Conservation (phyloP, 1,284 basidiomycete species). For the Porodaedalea pini region DNA sequence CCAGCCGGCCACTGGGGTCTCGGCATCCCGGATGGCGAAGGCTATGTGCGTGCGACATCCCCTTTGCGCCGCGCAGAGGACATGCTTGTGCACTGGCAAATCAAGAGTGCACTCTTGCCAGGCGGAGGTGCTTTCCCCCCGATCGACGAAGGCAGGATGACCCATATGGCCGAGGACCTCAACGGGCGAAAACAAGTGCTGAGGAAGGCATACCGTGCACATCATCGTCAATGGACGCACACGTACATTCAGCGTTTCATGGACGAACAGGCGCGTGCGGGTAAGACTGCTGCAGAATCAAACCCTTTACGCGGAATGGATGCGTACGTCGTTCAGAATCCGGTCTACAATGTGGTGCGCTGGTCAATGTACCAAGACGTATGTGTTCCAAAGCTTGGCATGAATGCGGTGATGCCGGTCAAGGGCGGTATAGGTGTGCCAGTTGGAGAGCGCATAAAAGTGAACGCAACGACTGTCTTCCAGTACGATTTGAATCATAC, state of each 20-base stretch:
- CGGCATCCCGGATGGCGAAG: slow-evolving; percentile 66
- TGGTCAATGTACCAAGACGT: slow-evolving; percentile 6
- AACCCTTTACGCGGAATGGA: slow-evolving; percentile 1
- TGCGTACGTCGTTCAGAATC: background rate
- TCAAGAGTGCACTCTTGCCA: slow-evolving; percentile 72
- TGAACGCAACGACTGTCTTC: slow-evolving; percentile 9
- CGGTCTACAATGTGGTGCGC: slow-evolving; percentile 1
- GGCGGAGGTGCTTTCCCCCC: slow-evolving; percentile 27
- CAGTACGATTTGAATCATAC: slow-evolving; percentile 5
- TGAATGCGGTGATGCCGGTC: background rate
- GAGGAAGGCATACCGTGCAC: slow-evolving; percentile 31
- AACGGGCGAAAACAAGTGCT: slow-evolving; percentile 29
- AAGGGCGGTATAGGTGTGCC: background rate
- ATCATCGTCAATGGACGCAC: slow-evolving; percentile 33
- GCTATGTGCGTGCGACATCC: slow-evolving; percentile 83
- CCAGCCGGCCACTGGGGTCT: slow-evolving; percentile 69
- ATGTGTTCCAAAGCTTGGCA: slow-evolving; percentile 12
- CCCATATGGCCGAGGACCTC: slow-evolving; percentile 25
- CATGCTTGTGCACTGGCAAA: slow-evolving; percentile 89
- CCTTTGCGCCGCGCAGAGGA: slow-evolving; percentile 88
- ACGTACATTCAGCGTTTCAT: slow-evolving; percentile 33
- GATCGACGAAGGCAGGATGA: slow-evolving; percentile 45
- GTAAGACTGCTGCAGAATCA: background rate
- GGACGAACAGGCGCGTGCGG: background rate
- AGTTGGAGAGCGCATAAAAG: background rate